Percentiles rank a stretch among this genome's conserved stretches.
Evolutionary conservation across 331 rosid genomes (phyloP).

Genomic region (Saraca asoca): DNA sequence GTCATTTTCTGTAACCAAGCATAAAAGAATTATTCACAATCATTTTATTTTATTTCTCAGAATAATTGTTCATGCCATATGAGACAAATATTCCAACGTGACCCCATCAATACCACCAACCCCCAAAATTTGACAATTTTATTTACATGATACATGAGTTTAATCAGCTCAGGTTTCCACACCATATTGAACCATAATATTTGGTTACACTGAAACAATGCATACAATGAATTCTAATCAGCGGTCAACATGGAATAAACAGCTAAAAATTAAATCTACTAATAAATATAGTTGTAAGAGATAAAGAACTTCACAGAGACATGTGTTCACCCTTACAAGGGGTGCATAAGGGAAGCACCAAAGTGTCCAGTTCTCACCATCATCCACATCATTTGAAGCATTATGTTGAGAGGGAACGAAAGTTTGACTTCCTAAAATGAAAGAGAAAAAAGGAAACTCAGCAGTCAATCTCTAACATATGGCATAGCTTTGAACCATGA

Average conservation of each 20-base stretch:
- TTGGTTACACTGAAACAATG: too few species aligned
- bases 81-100: not conserved
- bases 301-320: too few species aligned
- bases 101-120: too few species aligned
- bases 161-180: too few species aligned
- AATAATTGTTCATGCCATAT: constrained; percentile 23
- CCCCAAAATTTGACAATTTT: too few species aligned
- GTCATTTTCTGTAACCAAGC: constrained; percentile 60
- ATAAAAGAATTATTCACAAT: constrained; percentile 25
- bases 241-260: too few species aligned
- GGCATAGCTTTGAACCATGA: constrained; percentile 24
- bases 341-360: not conserved
- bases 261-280: too few species aligned
- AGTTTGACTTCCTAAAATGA: constrained; percentile 54
- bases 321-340: not conserved
- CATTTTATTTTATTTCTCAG: not conserved
- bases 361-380: constrained; percentile 53
- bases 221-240: too few species aligned
- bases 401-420: constrained; percentile 47
- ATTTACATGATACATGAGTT: too few species aligned
- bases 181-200: too few species aligned
- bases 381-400: constrained; percentile 61
- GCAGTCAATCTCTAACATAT: constrained; percentile 27
- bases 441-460: constrained; percentile 26
- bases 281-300: too few species aligned